These are phyloP conservation scores for Yamadazyma trypodendri DNA, from an alignment of 1,139 yeast genomes.

Conservation along the genomic window DNA sequence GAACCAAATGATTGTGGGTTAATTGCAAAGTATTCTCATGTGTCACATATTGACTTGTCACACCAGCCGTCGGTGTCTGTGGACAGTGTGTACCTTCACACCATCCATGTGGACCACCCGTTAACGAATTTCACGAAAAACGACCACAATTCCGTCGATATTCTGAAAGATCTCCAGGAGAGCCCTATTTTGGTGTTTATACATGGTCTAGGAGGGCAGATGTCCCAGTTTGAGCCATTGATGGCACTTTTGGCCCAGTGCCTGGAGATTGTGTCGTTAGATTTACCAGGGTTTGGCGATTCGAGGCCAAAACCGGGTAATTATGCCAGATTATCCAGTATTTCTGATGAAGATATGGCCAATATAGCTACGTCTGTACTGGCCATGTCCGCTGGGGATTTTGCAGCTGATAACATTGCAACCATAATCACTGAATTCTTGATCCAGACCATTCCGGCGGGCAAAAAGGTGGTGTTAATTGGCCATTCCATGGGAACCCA, in stretches of 20 bases:
- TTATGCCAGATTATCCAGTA: conserved; percentile 21
- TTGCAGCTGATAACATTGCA: conserved; percentile 49
- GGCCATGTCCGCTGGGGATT: conserved; percentile 43
- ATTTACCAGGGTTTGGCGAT: conserved; percentile 76
- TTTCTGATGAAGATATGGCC: conserved; percentile 25
- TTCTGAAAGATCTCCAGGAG: conserved; percentile 37
- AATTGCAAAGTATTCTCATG: conserved; percentile 45
- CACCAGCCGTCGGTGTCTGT: conserved; percentile 25
- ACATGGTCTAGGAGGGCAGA: conserved; percentile 80
- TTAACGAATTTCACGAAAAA: conserved; percentile 46
- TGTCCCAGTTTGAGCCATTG: conserved; percentile 68
- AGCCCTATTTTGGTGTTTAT: conserved; percentile 61
- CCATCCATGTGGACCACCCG: conserved; percentile 56
- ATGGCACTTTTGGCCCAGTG: conserved; percentile 66
- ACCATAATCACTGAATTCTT: conserved; percentile 42
- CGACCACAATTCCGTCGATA: conserved; percentile 27
- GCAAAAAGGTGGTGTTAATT: conserved; percentile 54
- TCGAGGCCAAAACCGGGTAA: conserved; percentile 29
- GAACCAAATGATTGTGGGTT: conserved; percentile 60
- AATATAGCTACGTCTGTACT: conserved; percentile 29
- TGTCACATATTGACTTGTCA: conserved; percentile 35
- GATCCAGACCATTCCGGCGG: conserved; percentile 34
- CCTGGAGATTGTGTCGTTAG: conserved; percentile 61
- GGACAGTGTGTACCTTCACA: conserved; percentile 35
- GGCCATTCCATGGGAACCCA: conserved; percentile 81